Evolutionary conservation across 371 early-diverging fungal species (phyloP).

Genomic region (Mortierella sp.): DNA sequence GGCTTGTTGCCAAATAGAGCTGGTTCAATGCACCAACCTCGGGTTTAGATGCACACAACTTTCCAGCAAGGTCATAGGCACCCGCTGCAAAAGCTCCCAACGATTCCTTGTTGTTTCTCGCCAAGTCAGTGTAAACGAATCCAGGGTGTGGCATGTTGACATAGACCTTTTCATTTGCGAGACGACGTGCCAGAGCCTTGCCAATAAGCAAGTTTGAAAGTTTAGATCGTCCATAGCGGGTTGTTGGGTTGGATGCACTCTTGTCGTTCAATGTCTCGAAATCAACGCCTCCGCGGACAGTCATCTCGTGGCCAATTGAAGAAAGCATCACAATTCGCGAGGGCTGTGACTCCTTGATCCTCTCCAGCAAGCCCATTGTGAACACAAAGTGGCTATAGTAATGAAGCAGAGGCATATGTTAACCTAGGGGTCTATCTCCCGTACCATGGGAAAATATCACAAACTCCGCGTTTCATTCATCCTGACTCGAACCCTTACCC

Average conservation of each 20-base stretch:
- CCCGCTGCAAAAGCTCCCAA: slow-evolving; percentile 23
- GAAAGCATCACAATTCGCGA: slow-evolving; percentile 63
- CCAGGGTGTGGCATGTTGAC: slow-evolving; percentile 53
- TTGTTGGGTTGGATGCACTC: slow-evolving; percentile 18
- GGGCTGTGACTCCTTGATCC: slow-evolving; percentile 64
- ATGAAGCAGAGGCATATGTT: not conserved
- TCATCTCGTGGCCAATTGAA: slow-evolving; percentile 42
- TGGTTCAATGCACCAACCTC: slow-evolving; percentile 70
- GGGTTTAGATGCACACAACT: slow-evolving; percentile 28
- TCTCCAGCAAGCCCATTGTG: slow-evolving; percentile 73
- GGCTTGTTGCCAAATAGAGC: slow-evolving; percentile 74
- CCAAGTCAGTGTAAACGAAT: slow-evolving; percentile 43
- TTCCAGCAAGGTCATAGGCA: slow-evolving; percentile 28
- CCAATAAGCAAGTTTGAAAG: slow-evolving; percentile 76
- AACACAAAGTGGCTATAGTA: slow-evolving; percentile 76
- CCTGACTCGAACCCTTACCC: slow-evolving; percentile 17
- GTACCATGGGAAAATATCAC: not conserved
- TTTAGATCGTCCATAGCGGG: slow-evolving; percentile 64
- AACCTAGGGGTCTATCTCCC: not conserved
- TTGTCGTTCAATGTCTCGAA: slow-evolving; percentile 55
- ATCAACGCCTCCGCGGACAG: slow-evolving; percentile 46
- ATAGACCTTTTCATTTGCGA: slow-evolving; percentile 39
- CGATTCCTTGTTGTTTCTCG: slow-evolving; percentile 36
- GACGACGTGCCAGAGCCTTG: slow-evolving; percentile 61
- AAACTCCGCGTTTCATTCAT: not conserved